Evolutionary conservation across 768 basidiomycete genomes (phyloP), one percentile per base, ranked within the genome.

Genomic region (Pulveroboletus sp.): DNA sequence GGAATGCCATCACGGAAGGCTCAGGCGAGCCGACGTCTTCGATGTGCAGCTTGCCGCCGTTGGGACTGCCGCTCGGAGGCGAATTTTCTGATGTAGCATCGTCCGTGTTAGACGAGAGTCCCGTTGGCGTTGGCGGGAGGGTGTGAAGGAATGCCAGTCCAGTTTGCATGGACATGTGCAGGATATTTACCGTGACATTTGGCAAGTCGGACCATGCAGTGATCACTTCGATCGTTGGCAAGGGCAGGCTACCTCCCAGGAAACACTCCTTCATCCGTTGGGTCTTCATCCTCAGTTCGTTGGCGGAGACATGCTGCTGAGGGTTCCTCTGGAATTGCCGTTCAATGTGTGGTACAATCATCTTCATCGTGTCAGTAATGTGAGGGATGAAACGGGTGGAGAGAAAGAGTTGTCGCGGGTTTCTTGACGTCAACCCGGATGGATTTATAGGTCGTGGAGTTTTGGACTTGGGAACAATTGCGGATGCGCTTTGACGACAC

Each of bases 181-280:
- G 26, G 43, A 39, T 32, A 12, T 55, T 43, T 26, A 42, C 17
- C 6, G 12, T 68, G 7, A 42, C 10, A 17, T 68, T 68, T n/a
- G 67, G 67, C 28, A 66, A n/a, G 32, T 54, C 46, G 8, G 44
- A 37, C 66, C 66, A 68, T 11, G 57, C 56, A n/a, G 49, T 56
- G 39, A n/a, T 50, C 33, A 62, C 46, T 28, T 49, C 31, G 12
- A 33, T 42, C 14, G 49, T 42, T n/a, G 68, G 62, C 0, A 38
- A 9, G 5, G 64, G 66, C 5, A 68, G 52, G 21, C 0, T 32
- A 18, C 10, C 26, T 2, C 39, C 52, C 6, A 36, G 15, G 48
- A 68, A 62, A 38, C 43, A 60, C n/a, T 33, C 36, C 41, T 47
- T 50, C 44, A 68, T n/a, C n/a, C 43, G 53, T 31, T 51, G 60